These are phyloP conservation scores for Pholiota microspora DNA, from an alignment of 768 basidiomycete species.

Conservation along the genomic window DNA sequence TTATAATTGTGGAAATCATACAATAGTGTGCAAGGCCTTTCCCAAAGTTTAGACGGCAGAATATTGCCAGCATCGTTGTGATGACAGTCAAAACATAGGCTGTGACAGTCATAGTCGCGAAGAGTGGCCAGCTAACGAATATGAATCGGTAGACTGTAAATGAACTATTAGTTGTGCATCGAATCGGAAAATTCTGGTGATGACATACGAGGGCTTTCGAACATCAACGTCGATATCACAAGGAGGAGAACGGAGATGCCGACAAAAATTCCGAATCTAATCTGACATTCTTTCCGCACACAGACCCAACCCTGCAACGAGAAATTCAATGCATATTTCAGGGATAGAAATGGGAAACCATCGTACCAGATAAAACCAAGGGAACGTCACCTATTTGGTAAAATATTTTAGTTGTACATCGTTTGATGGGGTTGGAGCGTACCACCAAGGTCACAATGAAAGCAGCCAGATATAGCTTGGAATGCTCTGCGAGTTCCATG, in stretches of 20 bases:
- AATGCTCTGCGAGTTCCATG: conserved; percentile 30
- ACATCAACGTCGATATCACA: conserved; percentile 38
- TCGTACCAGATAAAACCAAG: conserved; percentile 47
- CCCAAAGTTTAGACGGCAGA: conserved; percentile 55
- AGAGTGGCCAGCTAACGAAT: conserved; percentile 44
- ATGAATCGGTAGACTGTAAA: conserved; percentile 40
- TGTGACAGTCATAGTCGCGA: conserved; percentile 43
- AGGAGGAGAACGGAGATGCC: conserved; percentile 36
- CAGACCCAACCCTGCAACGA: conserved; percentile 44
- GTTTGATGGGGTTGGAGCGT: conserved; percentile 15
- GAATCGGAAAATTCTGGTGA: background rate
- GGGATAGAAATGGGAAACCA: background rate
- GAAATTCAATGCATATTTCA: background rate
- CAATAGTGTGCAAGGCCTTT: conserved; percentile 53
- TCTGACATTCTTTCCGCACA: conserved; percentile 42
- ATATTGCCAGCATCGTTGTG: conserved; percentile 40
- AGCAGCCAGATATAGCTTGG: conserved; percentile 36
- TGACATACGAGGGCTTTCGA: conserved; percentile 38
- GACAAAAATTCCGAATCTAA: conserved; percentile 37
- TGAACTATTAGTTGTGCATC: background rate
- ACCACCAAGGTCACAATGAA: conserved; percentile 42
- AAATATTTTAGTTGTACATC: background rate
- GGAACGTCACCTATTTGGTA: conserved; percentile 34
- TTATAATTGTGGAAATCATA: conserved; percentile 26
- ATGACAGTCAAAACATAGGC: conserved; percentile 39